A percentile compares a stretch with the other conserved stretches of the same genome.
Conservation (phyloP, 345 rosid genomes). For the Camelina hispida region DNA sequence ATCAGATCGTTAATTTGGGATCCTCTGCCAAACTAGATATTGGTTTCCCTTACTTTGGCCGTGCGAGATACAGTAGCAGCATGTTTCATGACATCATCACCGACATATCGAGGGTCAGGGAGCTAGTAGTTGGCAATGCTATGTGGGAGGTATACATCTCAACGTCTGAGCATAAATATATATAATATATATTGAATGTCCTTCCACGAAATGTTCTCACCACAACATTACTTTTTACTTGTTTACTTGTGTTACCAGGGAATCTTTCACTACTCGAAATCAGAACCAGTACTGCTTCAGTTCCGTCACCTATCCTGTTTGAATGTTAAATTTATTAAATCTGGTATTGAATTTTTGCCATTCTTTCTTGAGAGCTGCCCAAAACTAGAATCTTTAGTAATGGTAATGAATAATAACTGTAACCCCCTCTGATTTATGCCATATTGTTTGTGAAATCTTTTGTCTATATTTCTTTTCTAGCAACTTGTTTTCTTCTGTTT, state of each 20-base stretch:
- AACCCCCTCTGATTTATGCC: neutral
- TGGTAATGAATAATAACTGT: neutral
- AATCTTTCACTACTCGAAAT: neutral
- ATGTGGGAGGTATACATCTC: slow-evolving; percentile 14
- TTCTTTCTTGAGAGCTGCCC: neutral
- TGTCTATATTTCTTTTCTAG: neutral
- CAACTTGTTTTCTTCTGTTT: neutral
- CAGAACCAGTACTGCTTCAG: neutral
- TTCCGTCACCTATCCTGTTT: neutral
- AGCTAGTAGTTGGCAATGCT: no score
- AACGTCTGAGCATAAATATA: neutral
- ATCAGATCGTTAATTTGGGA: neutral
- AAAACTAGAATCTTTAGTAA: neutral
- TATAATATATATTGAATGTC: neutral
- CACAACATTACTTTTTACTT: neutral
- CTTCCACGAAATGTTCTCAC: neutral
- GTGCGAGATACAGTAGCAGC: neutral
- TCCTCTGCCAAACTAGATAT: neutral
- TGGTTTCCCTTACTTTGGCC: neutral
- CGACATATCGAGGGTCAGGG: no score
- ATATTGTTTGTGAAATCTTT: no score
- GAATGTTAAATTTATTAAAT: neutral
- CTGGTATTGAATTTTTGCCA: neutral
- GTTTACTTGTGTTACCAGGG: neutral
- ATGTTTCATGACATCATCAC: no score